Evolutionary conservation across 2,329 filamentous ascomycete species (phyloP), one percentile per base, ranked within the genome.

Genomic region (Phaeosphaeriaceae sp.): DNA sequence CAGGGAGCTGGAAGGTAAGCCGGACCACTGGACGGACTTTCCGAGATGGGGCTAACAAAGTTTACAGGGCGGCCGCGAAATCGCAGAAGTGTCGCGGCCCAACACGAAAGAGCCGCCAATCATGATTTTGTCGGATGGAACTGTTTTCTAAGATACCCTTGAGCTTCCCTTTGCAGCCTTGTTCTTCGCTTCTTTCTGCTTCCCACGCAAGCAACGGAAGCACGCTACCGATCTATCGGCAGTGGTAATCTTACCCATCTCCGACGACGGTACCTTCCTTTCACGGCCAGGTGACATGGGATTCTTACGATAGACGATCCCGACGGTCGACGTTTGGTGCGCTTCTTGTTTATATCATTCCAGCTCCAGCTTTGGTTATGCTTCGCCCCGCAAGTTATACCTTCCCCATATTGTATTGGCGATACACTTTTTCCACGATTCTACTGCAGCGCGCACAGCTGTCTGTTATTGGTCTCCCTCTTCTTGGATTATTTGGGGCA

Each of bases 61-160:
- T 61, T 50, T 45, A 45, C 63, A 88, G 93, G 94, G 94, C 69
- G 95, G 95, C 58, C 89, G 95, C 73, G 95, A 98, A 80, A 91
- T 98, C 75, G 95, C 95, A 62, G 94, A 97, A 81, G 92, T 97
- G 64, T 94, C 92, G 68, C 86, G 95, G 67, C 95, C 95, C 21
- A 98, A 97, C 72, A 98, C 95, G 52, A 97, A 95, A 80, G 92
- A 96, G 76, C 92, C 94, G 31, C 95, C 95, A 4, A 98, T 99
- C 73, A 89, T 97, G 80, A 97, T 98, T 69, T 86, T 96, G 67
- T 97, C 92, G 65, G 95, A 99, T 76, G 95, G 95, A 61, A 98
- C 95, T 22, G 92, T 99, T 65, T 98, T 99, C 76, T 97, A 88
- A 79, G 77, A 79, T 80, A 79, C 77, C 77, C 78, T 66, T 61